Evolutionary conservation across 2,329 filamentous ascomycete genomes (phyloP), one percentile per base, ranked within the genome.

Genomic region (Colletotrichum melonis): DNA sequence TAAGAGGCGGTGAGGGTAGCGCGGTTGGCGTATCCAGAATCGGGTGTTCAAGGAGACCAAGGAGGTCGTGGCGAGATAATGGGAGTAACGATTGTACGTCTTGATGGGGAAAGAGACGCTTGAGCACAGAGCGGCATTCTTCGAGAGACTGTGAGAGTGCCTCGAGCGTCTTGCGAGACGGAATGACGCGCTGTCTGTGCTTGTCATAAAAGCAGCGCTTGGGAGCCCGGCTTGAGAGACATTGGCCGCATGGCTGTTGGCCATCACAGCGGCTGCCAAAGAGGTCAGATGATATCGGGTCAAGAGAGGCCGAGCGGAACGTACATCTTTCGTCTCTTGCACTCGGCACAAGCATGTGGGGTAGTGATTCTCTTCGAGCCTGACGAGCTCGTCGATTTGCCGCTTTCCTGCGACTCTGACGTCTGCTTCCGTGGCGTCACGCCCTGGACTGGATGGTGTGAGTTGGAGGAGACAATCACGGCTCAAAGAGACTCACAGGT

Each of bases 161-260:
- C 78, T 92, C 90, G 57, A 91, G 86, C 6, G 89, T 90, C 92
- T 94, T 95, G 82, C 93, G 89, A 9, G 94, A 95, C 0, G 94
- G 93, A 71, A 94, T 92, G 11, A 94, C 90, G 74, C 93, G 87
- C 81, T 94, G 92, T 19, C 93, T 89, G 75, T 95, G 93, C 83
- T 95, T 95, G 76, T 94, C 92, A 81, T 96, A 96, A 78, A 92
- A 92, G 80, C 94, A 96, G 67, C 91, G 88, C 80, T 95, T 94
- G 4, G 93, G 92, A 75, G 94, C 93, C 69, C 94, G 91, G 80
- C 94, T 95, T 81, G 93, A 95, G 71, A 94, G 89, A 80, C 94
- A 97, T 80, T 95, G 94, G 49, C 93, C 93, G 79, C 94, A 97
- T 12, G 94, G 94, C 79, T 94, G 92, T 76, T 92, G 90, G 67